These are phyloP conservation scores for Delitschia confertaspora DNA, from an alignment of 495 filamentous ascomycete species.

Conservation along the genomic window DNA sequence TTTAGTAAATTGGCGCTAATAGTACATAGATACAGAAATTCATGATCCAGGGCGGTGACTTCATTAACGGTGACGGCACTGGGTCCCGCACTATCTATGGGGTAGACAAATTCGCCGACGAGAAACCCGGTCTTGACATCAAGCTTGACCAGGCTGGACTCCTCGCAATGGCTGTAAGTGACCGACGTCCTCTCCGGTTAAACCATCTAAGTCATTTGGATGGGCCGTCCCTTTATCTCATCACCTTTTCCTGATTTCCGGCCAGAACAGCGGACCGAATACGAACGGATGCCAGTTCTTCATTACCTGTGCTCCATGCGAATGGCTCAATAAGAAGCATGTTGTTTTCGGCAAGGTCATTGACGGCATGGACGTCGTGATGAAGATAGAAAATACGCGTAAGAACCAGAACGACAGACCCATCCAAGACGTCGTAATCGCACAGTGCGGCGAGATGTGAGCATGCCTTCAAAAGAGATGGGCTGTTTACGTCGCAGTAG, in stretches of 20 bases:
- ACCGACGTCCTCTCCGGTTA: neutral
- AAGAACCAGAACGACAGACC: conserved; percentile 72
- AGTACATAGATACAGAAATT: conserved; percentile 75
- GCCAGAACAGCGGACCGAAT: conserved; percentile 83
- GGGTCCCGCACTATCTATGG: conserved; percentile 46
- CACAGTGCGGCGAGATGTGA: conserved; percentile 63
- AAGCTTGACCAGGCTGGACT: conserved; percentile 72
- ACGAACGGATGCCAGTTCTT: conserved; percentile 98
- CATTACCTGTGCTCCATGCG: conserved; percentile 67
- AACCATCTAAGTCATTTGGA: neutral
- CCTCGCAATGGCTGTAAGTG: conserved; percentile 81
- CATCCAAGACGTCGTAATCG: conserved; percentile 73
- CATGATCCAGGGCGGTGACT: conserved; percentile 96
- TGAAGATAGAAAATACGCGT: conserved; percentile 82
- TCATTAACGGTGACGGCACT: conserved; percentile 87
- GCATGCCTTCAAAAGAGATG: conserved; percentile 2
- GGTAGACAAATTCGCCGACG: conserved; percentile 58
- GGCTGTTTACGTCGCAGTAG: no score
- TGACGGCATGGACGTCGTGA: conserved; percentile 80
- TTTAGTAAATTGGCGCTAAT: conserved; percentile 4
- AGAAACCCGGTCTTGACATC: conserved; percentile 76
- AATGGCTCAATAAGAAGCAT: conserved; percentile 81
- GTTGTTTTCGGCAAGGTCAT: conserved; percentile 91
- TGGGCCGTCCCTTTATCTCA: no score
- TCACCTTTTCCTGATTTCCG: neutral